A percentile compares a stretch with the other conserved stretches of the same genome.
Evolutionary conservation across 371 early-diverging fungal genomes (phyloP).

Genomic region (Smittium culicis): DNA sequence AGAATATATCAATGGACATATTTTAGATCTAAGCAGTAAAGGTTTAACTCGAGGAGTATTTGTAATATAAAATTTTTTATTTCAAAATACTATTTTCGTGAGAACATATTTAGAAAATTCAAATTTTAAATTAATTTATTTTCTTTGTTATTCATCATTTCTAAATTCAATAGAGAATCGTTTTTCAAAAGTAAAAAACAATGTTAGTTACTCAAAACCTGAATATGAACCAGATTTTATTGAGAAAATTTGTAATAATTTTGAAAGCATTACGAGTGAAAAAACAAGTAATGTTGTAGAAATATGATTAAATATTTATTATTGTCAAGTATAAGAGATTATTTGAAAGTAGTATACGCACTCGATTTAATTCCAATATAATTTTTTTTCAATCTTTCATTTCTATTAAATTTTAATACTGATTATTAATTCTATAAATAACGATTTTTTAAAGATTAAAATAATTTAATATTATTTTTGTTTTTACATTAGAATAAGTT

Average conservation of each 20-base stretch:
- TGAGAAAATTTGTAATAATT: not conserved
- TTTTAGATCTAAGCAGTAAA: not conserved
- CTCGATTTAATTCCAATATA: too few species aligned
- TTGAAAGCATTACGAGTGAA: not conserved
- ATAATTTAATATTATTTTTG: too few species aligned
- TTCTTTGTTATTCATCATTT: not conserved
- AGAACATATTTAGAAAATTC: not conserved
- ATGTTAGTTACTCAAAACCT: not conserved
- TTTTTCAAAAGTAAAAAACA: not conserved
- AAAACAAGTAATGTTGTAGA: not conserved
- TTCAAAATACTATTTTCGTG: not conserved
- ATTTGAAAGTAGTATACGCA: not conserved
- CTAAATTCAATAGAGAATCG: not conserved
- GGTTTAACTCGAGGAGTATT: not conserved
- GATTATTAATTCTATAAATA: too few species aligned
- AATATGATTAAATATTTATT: not conserved
- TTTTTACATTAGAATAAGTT: too few species aligned
- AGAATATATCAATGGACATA: not conserved
- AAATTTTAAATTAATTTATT: not conserved
- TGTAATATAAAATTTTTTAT: not conserved
- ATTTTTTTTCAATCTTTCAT: too few species aligned
- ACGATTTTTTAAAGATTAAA: too few species aligned
- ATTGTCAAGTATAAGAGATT: not conserved
- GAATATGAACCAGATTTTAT: not conserved
- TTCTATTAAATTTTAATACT: too few species aligned